A percentile compares a stretch with the other conserved stretches of the same genome.
Conservation (phyloP, 495 filamentous ascomycete genomes). For the Geoglossum glabrum region DNA sequence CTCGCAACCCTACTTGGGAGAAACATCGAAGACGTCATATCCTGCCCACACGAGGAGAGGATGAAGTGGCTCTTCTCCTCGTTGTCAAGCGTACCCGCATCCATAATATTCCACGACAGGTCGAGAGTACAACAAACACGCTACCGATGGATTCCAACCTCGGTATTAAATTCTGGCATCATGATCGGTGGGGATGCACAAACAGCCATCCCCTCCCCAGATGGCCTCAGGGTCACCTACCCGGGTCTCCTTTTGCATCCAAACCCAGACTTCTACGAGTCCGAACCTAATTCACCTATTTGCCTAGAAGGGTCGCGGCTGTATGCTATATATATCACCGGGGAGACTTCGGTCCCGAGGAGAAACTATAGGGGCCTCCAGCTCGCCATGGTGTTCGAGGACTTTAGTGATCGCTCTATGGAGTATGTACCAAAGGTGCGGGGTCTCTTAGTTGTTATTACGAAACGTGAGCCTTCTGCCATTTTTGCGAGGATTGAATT, state of each 20-base stretch:
- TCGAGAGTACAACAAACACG: neutral
- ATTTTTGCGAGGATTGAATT: neutral
- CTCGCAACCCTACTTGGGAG: neutral
- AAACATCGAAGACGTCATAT: neutral
- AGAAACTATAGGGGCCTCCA: neutral
- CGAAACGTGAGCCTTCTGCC: neutral
- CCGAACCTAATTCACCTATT: neutral
- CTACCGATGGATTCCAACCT: neutral
- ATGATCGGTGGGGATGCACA: neutral
- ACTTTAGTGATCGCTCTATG: neutral
- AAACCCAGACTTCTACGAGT: neutral
- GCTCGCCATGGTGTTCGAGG: neutral
- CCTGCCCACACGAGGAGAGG: neutral
- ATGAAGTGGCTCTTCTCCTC: neutral
- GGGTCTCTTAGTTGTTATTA: neutral
- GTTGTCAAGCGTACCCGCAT: neutral
- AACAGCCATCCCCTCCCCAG: neutral
- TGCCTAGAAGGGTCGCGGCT: neutral
- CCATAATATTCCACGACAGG: neutral
- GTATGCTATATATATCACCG: neutral
- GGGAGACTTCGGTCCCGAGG: neutral
- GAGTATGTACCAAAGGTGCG: neutral
- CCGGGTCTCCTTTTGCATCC: neutral
- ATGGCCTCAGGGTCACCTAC: neutral
- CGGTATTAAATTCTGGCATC: neutral